phyloP scores from a whole-genome alignment of 805 yeast species.

The Myxozyma neotropica region DNA sequence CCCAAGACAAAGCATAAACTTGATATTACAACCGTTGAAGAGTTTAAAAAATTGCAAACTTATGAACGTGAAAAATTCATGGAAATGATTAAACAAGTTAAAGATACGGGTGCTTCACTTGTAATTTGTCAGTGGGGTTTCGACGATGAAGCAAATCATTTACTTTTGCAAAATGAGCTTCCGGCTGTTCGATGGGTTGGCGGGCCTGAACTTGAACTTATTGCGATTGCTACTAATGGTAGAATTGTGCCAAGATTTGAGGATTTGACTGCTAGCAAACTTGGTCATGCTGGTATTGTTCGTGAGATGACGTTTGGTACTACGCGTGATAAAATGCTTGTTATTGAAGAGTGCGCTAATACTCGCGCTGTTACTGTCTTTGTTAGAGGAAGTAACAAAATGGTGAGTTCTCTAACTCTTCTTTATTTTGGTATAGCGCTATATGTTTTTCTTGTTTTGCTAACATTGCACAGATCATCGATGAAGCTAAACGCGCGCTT shows the following conservation, averaged over 20 bases:
- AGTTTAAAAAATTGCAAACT: constrained; percentile 83
- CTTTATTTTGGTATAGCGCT: neutral
- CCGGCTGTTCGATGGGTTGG: constrained; percentile 99
- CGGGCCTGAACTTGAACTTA: constrained; percentile 74
- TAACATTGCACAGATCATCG: constrained; percentile 58
- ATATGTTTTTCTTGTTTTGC: no score
- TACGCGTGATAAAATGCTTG: constrained; percentile 93
- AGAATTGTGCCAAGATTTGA: constrained; percentile 97
- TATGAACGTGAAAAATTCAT: constrained; percentile 90
- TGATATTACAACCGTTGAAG: constrained; percentile 91
- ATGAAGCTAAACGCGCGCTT: constrained; percentile 93
- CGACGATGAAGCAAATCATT: constrained; percentile 97
- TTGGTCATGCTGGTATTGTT: constrained; percentile 85
- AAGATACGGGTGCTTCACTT: constrained; percentile 88
- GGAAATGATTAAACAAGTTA: constrained; percentile 86
- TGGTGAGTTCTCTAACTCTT: constrained; percentile 46
- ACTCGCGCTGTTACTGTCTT: constrained; percentile 89
- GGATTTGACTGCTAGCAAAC: constrained; percentile 76
- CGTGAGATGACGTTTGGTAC: constrained; percentile 94
- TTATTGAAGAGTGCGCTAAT: constrained; percentile 85
- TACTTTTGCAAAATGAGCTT: constrained; percentile 79
- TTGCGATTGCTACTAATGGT: constrained; percentile 97
- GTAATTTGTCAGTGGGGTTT: constrained; percentile 99
- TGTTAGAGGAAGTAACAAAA: constrained; percentile 92
- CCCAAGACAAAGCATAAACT: constrained; percentile 98